phyloP scores from a whole-genome alignment of 2,329 filamentous ascomycete genomes.

The Stemphylium lycopersici region DNA sequence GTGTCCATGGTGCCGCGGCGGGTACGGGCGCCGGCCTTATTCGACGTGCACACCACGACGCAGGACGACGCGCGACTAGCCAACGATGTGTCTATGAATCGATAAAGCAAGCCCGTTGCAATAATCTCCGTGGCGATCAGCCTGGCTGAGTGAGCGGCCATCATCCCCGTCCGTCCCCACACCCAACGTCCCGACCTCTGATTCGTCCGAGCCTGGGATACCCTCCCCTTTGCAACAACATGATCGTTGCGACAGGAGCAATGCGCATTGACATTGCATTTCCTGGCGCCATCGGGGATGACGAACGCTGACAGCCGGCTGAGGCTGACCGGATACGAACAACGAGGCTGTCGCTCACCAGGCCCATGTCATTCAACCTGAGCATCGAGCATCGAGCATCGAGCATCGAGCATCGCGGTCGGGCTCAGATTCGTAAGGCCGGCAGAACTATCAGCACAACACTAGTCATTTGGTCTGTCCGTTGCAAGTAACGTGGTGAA shows the following conservation, averaged over 20 bases:
- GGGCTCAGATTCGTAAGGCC: slow-evolving; percentile 1
- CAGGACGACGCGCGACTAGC: slow-evolving; percentile 6
- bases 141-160: not conserved
- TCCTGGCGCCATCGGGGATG: not conserved
- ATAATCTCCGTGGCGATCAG: slow-evolving; percentile 24
- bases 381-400: not conserved
- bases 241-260: slow-evolving; percentile 7
- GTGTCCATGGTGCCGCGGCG: not conserved
- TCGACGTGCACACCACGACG: slow-evolving; percentile 3
- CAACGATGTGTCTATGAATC: slow-evolving; percentile 4
- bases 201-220: slow-evolving; percentile 9
- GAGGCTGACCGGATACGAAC: not conserved
- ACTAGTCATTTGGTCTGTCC: slow-evolving; percentile 2
- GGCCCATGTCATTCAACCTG: slow-evolving; percentile 1
- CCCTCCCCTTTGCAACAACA: slow-evolving; percentile 4
- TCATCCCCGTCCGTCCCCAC: slow-evolving; percentile 6
- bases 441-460: not conserved
- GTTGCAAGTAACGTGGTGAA: not conserved
- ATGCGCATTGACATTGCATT: slow-evolving; percentile 5
- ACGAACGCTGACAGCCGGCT: not conserved
- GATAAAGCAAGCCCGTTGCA: slow-evolving; percentile 9
- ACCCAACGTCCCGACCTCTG: slow-evolving; percentile 5
- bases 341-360: not conserved
- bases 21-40: slow-evolving; percentile 1
- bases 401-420: not conserved